Percentiles rank a stretch among this genome's conserved stretches.
phyloP scores from a whole-genome alignment of 495 filamentous ascomycete genomes.

The Aspergillus bridgeri region DNA sequence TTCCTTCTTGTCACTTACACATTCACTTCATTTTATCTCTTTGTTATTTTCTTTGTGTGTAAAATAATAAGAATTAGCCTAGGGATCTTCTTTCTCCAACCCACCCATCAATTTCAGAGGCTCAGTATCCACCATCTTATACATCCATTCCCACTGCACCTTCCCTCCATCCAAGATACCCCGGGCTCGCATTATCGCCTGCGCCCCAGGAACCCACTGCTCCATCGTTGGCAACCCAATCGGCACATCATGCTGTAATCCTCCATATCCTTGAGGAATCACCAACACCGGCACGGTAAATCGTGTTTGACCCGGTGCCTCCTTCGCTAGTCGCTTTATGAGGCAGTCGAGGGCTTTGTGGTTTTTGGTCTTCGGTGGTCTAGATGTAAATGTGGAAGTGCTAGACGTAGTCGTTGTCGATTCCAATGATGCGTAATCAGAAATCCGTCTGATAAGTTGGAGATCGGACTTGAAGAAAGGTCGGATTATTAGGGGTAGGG shows the following conservation, averaged over 20 bases:
- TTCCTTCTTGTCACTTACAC: neutral
- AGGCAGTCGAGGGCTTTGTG: neutral
- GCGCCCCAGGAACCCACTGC: conserved; percentile 13
- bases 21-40: neutral
- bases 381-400: no score
- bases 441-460: neutral
- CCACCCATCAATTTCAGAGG: conserved; percentile 34
- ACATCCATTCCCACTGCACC: conserved; percentile 43
- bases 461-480: neutral
- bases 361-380: no score
- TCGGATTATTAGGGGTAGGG: neutral
- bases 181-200: neutral
- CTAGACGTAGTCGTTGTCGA: no score
- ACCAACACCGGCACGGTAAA: conserved; percentile 41
- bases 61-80: neutral
- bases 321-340: conserved; percentile 13
- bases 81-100: conserved; percentile 7
- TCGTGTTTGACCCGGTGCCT: conserved; percentile 30
- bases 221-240: conserved; percentile 34
- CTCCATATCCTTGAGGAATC: conserved; percentile 5
- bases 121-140: conserved; percentile 42
- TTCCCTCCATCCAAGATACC: conserved; percentile 5
- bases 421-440: no score
- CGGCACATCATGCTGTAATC: conserved; percentile 10
- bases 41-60: conserved; percentile 8